Base-by-base conservation (phyloP, 331 rosid species). In the Malus hybrid region DNA sequence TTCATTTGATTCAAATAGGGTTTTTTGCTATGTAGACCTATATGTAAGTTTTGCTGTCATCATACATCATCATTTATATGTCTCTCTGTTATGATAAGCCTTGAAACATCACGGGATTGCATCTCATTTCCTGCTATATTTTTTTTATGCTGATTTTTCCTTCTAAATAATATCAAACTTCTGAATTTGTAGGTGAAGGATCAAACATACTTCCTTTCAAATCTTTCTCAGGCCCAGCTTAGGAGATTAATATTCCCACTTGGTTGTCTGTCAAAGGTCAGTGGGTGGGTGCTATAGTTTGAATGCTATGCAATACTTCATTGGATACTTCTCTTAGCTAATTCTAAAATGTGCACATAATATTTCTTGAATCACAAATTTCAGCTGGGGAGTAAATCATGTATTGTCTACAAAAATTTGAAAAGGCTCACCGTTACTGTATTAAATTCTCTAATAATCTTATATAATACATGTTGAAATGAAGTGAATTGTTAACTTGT, bases 141-240 rank as follows among this genome's bases (percentile, higher is more conserved):
- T 63, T 46, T 28, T 28, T 31, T 31, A 19, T 67, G 33, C 69
- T 2, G 70, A 65, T 54, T 81, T 59, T 81, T 19, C 78, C 44
- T 50, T 66, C 70, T 74, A 20, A 65, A 66, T 86, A 36, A 71
- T 31, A 62, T 77, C 5, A 52, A 16, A 11, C 13, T 73, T 71
- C 80, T 65, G 62, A 63, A 75, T 72, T 73, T 86, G 64, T 75
- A 93, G 98, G 94, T 93, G 69, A 91, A 93, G 79, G 98, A 93
- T 86, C 98, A 93, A 79, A 93, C 98, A 19, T 93, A 91, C 85
- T 93, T 93, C 82, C 89, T 93, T 76, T 90, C 97, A 3, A 91
- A 93, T 85, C 94, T 93, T 72, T 88, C 95, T 12, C 98, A 91
- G 76, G 85, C 85, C 79, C 98, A 90, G 85, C 91, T 93, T 83